Conservation (phyloP, 305 asterid species). For the Fraxinus floribunda region DNA sequence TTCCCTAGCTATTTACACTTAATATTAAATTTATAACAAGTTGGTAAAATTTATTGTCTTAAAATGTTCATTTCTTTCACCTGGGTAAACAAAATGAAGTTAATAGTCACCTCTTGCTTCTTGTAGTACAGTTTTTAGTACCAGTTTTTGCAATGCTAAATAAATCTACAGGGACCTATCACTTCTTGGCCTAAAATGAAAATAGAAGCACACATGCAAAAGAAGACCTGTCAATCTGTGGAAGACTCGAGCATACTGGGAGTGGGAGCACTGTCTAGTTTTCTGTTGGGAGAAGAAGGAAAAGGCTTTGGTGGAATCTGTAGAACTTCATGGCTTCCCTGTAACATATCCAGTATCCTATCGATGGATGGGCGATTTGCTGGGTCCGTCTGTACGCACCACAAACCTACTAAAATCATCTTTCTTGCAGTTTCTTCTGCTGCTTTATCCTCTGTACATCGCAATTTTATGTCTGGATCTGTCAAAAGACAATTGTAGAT, state of each 20-base stretch:
- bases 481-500: background rate
- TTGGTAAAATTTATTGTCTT: background rate
- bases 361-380: constrained; percentile 29
- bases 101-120: background rate
- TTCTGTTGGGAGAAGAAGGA: constrained; percentile 8
- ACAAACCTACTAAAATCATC: constrained; percentile 38
- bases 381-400: constrained; percentile 41
- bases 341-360: constrained; percentile 44
- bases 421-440: constrained; percentile 23
- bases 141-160: background rate
- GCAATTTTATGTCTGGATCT: background rate
- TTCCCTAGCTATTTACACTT: background rate
- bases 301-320: constrained; percentile 41
- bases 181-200: background rate
- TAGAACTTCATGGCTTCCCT: constrained; percentile 28
- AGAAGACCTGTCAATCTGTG: background rate
- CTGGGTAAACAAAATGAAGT: background rate
- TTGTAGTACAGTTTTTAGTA: background rate
- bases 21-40: background rate
- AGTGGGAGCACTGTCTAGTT: background rate
- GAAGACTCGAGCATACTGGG: background rate
- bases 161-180: background rate
- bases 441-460: background rate
- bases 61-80: background rate
- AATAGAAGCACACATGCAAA: background rate